These are phyloP conservation scores for Aureobasidium pullulans DNA, from an alignment of 2,329 filamentous ascomycete species.

Conservation along the genomic window DNA sequence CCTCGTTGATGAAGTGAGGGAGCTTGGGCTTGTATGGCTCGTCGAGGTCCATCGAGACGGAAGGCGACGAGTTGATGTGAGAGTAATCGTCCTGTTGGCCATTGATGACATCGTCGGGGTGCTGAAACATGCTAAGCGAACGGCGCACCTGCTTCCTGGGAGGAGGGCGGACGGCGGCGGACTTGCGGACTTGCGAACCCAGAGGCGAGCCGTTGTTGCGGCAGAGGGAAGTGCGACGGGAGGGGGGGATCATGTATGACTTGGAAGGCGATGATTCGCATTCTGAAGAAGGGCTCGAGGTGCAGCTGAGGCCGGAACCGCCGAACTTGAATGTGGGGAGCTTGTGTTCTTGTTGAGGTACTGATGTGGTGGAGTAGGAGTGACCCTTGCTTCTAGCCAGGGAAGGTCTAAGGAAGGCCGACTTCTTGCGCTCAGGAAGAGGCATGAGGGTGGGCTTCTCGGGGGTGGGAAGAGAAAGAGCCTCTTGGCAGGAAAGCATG, in stretches of 20 bases:
- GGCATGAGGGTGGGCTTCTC: constrained; percentile 2
- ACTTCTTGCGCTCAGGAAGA: constrained; percentile 13
- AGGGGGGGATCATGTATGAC: constrained; percentile 47
- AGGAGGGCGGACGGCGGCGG: constrained; percentile 51
- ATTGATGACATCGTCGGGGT: constrained; percentile 80
- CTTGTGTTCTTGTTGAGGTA: constrained; percentile 39
- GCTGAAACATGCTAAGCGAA: constrained; percentile 96
- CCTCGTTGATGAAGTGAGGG: constrained; percentile 76
- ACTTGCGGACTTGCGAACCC: constrained; percentile 62
- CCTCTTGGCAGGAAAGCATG: constrained; percentile 13
- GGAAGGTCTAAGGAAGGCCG: constrained; percentile 49
- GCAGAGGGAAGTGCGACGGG: constrained; percentile 59
- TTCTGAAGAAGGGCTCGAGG: constrained; percentile 62
- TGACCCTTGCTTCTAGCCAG: constrained; percentile 64
- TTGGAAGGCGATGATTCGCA: constrained; percentile 60
- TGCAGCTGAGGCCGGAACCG: constrained; percentile 25
- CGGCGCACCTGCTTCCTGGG: constrained; percentile 84
- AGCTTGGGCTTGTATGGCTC: constrained; percentile 65
- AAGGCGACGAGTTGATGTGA: constrained; percentile 49
- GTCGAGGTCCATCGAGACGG: constrained; percentile 68
- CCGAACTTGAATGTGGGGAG: constrained; percentile 15
- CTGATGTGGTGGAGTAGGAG: constrained; percentile 55
- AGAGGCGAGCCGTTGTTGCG: constrained; percentile 70
- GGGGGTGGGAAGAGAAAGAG: background rate
- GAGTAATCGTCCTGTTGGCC: constrained; percentile 57